A percentile compares a stretch with the other conserved stretches of the same genome.
Evolutionary conservation across 2,329 filamentous ascomycete species (phyloP).

Genomic region (Phyllosticta ampelicida): DNA sequence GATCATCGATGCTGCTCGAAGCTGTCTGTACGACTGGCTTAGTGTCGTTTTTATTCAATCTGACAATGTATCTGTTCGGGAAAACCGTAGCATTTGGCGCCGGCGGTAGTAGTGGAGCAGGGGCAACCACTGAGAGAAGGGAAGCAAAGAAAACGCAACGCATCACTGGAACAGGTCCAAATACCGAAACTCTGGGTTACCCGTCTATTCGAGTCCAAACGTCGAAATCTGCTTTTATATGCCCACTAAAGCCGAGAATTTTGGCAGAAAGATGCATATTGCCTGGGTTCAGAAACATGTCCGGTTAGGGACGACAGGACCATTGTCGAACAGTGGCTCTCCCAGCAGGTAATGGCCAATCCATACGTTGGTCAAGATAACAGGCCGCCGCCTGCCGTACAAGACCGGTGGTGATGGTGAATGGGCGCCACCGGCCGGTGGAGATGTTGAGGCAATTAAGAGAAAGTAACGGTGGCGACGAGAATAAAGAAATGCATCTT

Average conservation of each 20-base stretch:
- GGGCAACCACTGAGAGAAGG: conserved; percentile 22
- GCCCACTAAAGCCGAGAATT: neutral
- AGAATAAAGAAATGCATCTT: neutral
- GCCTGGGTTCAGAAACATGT: neutral
- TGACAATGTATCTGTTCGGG: conserved; percentile 37
- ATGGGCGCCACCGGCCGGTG: neutral
- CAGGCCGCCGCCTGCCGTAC: neutral
- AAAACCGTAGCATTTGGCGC: conserved; percentile 24
- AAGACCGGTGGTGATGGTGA: neutral
- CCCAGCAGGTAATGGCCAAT: neutral
- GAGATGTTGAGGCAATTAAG: neutral
- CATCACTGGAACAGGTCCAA: conserved; percentile 24
- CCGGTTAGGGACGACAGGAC: neutral
- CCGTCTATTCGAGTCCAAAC: neutral
- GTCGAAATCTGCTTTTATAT: neutral
- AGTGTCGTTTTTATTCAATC: conserved; percentile 30
- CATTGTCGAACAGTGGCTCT: neutral
- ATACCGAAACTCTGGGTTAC: neutral
- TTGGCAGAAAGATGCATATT: neutral
- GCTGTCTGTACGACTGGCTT: conserved; percentile 16
- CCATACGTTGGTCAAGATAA: neutral
- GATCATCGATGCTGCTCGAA: conserved; percentile 9
- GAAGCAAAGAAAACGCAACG: conserved; percentile 25
- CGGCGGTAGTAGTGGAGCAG: conserved; percentile 31
- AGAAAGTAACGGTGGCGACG: neutral